Conservation (phyloP, 805 yeast genomes). For the Wickerhamiella bombiphila region DNA sequence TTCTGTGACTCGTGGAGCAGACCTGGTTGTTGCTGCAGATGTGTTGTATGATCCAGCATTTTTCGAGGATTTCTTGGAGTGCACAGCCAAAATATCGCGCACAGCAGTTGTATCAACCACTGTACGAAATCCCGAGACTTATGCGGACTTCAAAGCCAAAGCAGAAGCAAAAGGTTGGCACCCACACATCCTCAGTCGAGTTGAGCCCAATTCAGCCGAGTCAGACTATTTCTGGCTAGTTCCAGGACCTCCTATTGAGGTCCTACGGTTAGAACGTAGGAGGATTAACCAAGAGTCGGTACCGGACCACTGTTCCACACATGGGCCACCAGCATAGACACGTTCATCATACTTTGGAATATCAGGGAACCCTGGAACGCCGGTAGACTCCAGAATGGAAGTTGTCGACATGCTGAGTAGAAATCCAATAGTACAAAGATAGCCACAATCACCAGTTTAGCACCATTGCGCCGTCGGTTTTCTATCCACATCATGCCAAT, state of each 20-base stretch:
- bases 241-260: conserved; percentile 3
- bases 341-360: not conserved
- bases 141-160: conserved; percentile 24
- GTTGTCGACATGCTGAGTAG: not conserved
- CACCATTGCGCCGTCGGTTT: not conserved
- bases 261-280: not conserved
- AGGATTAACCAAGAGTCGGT: not conserved
- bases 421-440: not conserved
- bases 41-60: conserved; percentile 65
- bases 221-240: conserved; percentile 5
- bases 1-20: conserved; percentile 2
- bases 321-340: not conserved
- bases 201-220: not conserved
- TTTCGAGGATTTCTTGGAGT: conserved; percentile 23
- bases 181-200: not conserved
- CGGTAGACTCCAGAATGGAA: not conserved
- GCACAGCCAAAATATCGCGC: not conserved
- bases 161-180: not conserved
- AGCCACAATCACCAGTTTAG: not conserved
- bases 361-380: not conserved
- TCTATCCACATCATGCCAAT: not conserved
- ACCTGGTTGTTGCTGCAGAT: conserved; percentile 62
- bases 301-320: not conserved
- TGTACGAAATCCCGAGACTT: conserved; percentile 45
- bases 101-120: conserved; percentile 52